These are phyloP conservation scores for Cyanodermella asteris DNA, from an alignment of 2,329 filamentous ascomycete species.

Conservation along the genomic window DNA sequence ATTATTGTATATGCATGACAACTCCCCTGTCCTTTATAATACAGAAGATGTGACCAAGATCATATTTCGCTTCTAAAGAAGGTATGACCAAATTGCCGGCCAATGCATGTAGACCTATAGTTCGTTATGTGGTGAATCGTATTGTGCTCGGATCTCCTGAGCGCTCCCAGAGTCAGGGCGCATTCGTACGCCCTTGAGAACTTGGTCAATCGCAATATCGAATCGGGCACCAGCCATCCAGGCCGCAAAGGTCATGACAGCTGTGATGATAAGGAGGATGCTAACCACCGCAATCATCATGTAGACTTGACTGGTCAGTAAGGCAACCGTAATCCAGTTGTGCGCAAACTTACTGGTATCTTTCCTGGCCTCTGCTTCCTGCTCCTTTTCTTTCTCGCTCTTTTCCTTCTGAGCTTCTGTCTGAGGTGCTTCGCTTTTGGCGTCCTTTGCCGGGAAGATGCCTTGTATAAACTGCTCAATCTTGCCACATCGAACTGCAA, in stretches of 20 bases:
- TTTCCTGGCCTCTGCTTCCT: conserved; percentile 15
- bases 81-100: too few relatives aligned
- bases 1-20: not conserved
- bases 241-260: conserved; percentile 57
- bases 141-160: conserved; percentile 12
- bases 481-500: conserved; percentile 78
- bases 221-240: conserved; percentile 68
- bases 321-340: not conserved
- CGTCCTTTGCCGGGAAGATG: conserved; percentile 68
- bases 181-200: conserved; percentile 27
- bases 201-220: conserved; percentile 41
- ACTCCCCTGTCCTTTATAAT: not conserved
- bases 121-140: conserved; percentile 21
- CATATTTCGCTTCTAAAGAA: conserved; percentile 10
- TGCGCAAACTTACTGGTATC: conserved; percentile 5
- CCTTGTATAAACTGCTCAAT: conserved; percentile 91
- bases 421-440: conserved; percentile 26
- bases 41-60: conserved; percentile 10
- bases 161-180: conserved; percentile 13
- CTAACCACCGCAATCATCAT: conserved; percentile 44
- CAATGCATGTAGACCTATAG: too few relatives aligned
- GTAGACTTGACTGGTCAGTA: conserved; percentile 21
- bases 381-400: conserved; percentile 36
- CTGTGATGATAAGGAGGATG: conserved; percentile 49
- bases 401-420: conserved; percentile 8